A percentile compares a stretch with the other conserved stretches of the same genome.
Evolutionary conservation across 129 eudicot genomes (phyloP).

Genomic region (Flaveria robusta): DNA sequence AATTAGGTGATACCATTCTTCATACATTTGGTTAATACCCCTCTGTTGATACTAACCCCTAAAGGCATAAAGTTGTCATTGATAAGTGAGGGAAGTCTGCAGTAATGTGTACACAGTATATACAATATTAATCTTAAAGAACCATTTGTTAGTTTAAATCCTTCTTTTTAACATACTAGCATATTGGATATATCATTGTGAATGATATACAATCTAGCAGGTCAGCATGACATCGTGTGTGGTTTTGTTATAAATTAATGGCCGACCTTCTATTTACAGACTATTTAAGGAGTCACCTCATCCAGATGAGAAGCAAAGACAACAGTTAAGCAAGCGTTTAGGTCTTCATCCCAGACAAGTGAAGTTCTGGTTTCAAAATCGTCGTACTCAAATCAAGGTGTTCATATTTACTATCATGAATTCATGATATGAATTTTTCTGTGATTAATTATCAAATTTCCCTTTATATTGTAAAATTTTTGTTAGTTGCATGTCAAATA

Average conservation of each 20-base stretch:
- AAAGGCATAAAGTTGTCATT: conserved; percentile 13
- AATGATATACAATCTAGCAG: conserved; percentile 1
- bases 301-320: conserved; percentile 99
- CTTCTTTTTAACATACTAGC: not conserved
- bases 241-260: conserved; percentile 24
- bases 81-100: conserved; percentile 18
- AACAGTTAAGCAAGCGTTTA: conserved; percentile 78
- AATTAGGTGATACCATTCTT: not conserved
- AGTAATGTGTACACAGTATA: not conserved
- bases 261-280: conserved; percentile 45
- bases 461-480: conserved; percentile 10
- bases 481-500: conserved; percentile 17
- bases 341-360: conserved; percentile 99
- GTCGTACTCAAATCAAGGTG: conserved; percentile 99
- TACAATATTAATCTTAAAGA: too few species aligned
- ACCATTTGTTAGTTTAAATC: conserved; percentile 12
- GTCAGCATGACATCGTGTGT: conserved; percentile 28
- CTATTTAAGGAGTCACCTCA: conserved; percentile 98
- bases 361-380: conserved; percentile 99
- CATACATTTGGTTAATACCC: too few species aligned
- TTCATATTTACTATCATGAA: not conserved
- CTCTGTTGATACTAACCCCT: not conserved
- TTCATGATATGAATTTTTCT: not conserved
- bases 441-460: not conserved
- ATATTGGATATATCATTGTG: not conserved